Percentiles rank a stretch among this genome's conserved stretches.
phyloP scores from a whole-genome alignment of 306 rosid species.

The Citrullus amarus region DNA sequence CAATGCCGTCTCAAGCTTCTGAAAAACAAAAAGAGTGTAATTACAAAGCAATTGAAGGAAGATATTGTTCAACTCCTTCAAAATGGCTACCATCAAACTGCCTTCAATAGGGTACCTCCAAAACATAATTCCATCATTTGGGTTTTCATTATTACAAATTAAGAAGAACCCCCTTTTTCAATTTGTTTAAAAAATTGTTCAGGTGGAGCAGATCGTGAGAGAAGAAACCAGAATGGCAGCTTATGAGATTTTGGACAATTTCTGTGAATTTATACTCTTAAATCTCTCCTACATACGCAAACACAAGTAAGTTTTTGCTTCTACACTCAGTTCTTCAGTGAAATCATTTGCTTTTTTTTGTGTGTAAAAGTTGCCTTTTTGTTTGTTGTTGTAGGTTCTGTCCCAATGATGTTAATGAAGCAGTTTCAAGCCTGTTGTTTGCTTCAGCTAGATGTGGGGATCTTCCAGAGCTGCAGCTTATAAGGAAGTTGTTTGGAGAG shows the following conservation, averaged over 20 bases:
- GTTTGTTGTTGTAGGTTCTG: slow-evolving; percentile 24
- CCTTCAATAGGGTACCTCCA: slow-evolving; percentile 34
- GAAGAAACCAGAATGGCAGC: slow-evolving; percentile 37
- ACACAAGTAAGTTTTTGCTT: slow-evolving; percentile 33
- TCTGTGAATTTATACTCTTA: slow-evolving; percentile 46
- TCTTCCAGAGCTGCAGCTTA: slow-evolving; percentile 63
- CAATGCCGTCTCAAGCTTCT: slow-evolving; percentile 46
- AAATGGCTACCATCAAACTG: slow-evolving; percentile 40
- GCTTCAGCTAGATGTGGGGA: slow-evolving; percentile 90
- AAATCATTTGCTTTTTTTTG: neutral
- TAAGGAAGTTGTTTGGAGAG: slow-evolving; percentile 55
- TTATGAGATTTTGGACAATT: slow-evolving; percentile 49
- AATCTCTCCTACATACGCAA: slow-evolving; percentile 48
- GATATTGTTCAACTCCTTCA: slow-evolving; percentile 44
- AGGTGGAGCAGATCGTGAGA: slow-evolving; percentile 58
- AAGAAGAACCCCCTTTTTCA: too few species aligned
- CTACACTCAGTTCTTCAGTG: neutral
- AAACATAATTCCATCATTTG: too few species aligned
- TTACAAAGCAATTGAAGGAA: slow-evolving; percentile 35
- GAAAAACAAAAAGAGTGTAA: slow-evolving; percentile 45
- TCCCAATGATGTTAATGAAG: slow-evolving; percentile 76
- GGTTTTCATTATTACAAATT: too few species aligned
- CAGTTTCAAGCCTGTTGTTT: slow-evolving; percentile 69
- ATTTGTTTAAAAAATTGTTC: neutral
- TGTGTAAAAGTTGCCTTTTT: too few species aligned